Evolutionary conservation across 1,139 yeast genomes (phyloP).

Genomic region (Candida sp.): DNA sequence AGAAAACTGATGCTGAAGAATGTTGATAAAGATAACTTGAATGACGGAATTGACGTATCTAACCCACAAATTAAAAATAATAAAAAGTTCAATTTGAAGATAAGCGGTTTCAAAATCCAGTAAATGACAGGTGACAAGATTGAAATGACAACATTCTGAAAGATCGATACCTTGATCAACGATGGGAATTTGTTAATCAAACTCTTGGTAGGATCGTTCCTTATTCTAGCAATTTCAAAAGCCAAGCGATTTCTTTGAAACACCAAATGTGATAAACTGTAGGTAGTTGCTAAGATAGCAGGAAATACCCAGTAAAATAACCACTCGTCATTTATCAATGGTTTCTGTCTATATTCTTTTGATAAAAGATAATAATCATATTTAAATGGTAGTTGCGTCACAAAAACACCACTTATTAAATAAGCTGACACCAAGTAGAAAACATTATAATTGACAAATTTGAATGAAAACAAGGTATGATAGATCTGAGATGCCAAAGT

Average conservation of each 20-base stretch:
- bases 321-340: constrained; percentile 61
- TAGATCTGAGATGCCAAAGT: constrained; percentile 47
- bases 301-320: constrained; percentile 48
- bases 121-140: constrained; percentile 47
- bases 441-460: constrained; percentile 29
- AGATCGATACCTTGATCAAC: constrained; percentile 33
- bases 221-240: constrained; percentile 45
- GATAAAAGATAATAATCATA: constrained; percentile 33
- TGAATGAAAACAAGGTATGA: constrained; percentile 42
- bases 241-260: constrained; percentile 60
- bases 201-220: constrained; percentile 38
- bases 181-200: constrained; percentile 28
- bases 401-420: constrained; percentile 23
- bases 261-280: constrained; percentile 51
- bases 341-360: constrained; percentile 49
- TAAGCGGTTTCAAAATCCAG: constrained; percentile 33
- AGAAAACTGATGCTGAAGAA: constrained; percentile 31
- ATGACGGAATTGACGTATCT: constrained; percentile 30
- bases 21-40: constrained; percentile 35
- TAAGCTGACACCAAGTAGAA: constrained; percentile 39
- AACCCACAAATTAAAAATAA: constrained; percentile 26
- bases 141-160: constrained; percentile 26
- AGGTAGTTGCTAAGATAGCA: constrained; percentile 38
- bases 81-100: constrained; percentile 39
- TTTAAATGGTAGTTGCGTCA: constrained; percentile 24